phyloP scores from a whole-genome alignment of 2,329 filamentous ascomycete species.

The Diaporthe helianthi region DNA sequence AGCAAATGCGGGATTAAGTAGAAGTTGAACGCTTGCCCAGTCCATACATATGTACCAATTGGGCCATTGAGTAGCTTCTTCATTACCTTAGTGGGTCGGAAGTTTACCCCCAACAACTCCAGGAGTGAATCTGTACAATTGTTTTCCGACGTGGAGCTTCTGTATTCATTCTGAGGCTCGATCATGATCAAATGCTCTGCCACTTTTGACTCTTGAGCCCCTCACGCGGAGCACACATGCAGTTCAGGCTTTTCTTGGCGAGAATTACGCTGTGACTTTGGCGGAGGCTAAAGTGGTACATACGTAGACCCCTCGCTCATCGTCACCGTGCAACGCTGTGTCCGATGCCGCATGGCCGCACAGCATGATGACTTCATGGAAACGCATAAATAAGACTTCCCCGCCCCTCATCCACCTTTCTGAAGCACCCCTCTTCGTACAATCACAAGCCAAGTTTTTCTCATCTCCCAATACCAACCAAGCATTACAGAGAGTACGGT shows the following conservation, averaged over 20 bases:
- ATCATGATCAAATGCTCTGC: background rate
- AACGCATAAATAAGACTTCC: background rate
- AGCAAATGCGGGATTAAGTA: background rate
- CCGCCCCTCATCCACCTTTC: background rate
- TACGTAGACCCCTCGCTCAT: slow-evolving; percentile 6
- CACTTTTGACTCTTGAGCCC: background rate
- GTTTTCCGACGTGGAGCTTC: background rate
- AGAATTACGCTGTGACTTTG: background rate
- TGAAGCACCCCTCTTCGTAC: background rate
- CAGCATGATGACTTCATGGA: slow-evolving; percentile 18
- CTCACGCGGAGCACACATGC: background rate
- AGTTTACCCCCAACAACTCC: background rate
- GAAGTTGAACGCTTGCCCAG: background rate
- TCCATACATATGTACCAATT: no score
- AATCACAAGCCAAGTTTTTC: background rate
- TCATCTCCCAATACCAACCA: background rate
- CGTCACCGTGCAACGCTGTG: background rate
- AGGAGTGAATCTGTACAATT: background rate
- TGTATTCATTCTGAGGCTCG: background rate
- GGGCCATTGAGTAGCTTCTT: background rate
- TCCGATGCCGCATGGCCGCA: slow-evolving; percentile 5
- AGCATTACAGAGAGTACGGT: slow-evolving; percentile 2
- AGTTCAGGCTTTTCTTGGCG: background rate
- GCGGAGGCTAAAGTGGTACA: background rate
- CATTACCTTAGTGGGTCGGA: no score